These are phyloP conservation scores for Pseudogymnoascus sp. DNA, from an alignment of 2,329 filamentous ascomycete species.

Conservation along the genomic window DNA sequence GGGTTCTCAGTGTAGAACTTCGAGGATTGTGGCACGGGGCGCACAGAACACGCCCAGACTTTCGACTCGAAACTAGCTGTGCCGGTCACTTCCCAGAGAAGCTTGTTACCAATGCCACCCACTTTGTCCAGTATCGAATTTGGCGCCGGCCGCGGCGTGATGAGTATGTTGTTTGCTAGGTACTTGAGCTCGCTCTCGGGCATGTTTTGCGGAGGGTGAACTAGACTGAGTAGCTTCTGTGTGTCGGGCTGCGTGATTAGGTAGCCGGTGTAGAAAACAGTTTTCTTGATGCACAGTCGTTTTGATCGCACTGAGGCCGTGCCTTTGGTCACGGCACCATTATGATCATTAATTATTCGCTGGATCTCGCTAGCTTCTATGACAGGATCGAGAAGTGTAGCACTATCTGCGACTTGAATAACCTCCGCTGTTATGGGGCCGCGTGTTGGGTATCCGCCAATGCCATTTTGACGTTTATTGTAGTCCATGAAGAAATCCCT, in stretches of 20 bases:
- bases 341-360: constrained; percentile 83
- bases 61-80: constrained; percentile 68
- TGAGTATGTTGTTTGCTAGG: constrained; percentile 85
- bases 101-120: constrained; percentile 76
- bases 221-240: constrained; percentile 63
- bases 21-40: constrained; percentile 60
- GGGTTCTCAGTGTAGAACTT: constrained; percentile 73
- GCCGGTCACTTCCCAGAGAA: constrained; percentile 77
- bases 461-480: constrained; percentile 51
- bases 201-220: constrained; percentile 53
- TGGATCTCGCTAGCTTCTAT: constrained; percentile 78
- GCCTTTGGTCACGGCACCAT: constrained; percentile 46
- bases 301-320: constrained; percentile 26
- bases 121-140: constrained; percentile 70
- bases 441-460: constrained; percentile 46
- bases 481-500: constrained; percentile 74
- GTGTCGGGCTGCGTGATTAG: constrained; percentile 68
- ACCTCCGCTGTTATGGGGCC: constrained; percentile 70
- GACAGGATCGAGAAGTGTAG: constrained; percentile 67
- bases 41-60: constrained; percentile 79
- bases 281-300: constrained; percentile 69
- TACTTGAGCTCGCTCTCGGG: constrained; percentile 67
- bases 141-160: constrained; percentile 70
- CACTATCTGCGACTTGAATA: constrained; percentile 73
- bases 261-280: constrained; percentile 88